Conservation (phyloP, 805 yeast genomes). For the Candida verbasci region DNA sequence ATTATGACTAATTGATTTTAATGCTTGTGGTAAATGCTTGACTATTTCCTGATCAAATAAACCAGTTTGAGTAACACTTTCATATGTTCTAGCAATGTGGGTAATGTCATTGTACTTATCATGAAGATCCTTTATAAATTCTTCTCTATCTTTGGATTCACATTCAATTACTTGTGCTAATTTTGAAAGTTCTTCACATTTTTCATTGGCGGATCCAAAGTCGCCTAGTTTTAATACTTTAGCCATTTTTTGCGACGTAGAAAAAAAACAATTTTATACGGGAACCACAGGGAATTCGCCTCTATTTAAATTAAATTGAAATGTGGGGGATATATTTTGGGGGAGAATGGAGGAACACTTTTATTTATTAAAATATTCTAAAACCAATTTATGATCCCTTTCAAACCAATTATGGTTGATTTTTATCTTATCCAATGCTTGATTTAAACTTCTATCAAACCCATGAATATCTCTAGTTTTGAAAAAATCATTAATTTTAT, state of each 20-base stretch:
- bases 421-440: conserved; percentile 52
- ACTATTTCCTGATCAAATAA: conserved; percentile 61
- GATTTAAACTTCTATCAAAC: conserved; percentile 54
- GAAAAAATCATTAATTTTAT: conserved; percentile 29
- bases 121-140: conserved; percentile 41
- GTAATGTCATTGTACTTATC: conserved; percentile 41
- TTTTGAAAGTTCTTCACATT: conserved; percentile 55
- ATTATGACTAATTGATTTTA: conserved; percentile 52
- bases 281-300: background rate
- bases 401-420: conserved; percentile 49
- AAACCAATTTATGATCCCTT: conserved; percentile 40
- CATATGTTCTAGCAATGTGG: conserved; percentile 50
- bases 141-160: conserved; percentile 30
- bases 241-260: conserved; percentile 24
- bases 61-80: conserved; percentile 51
- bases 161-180: conserved; percentile 37
- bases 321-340: background rate
- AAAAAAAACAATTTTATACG: background rate
- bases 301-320: background rate
- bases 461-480: conserved; percentile 32
- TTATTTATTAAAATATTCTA: conserved; percentile 9
- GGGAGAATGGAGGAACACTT: background rate
- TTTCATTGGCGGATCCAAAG: conserved; percentile 54
- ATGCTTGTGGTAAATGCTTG: conserved; percentile 47
- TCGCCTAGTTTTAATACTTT: conserved; percentile 65